Evolutionary conservation across 2,329 filamentous ascomycete genomes (phyloP).

Genomic region (Thielaviopsis punctulata): DNA sequence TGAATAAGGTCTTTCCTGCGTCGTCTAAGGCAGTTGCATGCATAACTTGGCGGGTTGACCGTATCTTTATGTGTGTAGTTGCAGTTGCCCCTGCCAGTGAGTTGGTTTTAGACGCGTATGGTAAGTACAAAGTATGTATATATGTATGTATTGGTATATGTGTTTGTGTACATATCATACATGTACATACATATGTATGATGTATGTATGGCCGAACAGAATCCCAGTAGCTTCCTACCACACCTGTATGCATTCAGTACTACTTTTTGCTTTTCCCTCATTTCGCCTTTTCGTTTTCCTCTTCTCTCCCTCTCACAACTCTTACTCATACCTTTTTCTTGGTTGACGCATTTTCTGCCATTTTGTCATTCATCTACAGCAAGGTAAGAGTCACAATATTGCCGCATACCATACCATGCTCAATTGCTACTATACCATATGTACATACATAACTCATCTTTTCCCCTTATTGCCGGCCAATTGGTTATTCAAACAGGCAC

Average conservation of each 20-base stretch:
- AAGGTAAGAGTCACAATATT: conserved; percentile 1
- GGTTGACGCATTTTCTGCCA: not conserved
- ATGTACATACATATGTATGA: too few relatives aligned
- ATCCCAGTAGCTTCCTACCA: too few relatives aligned
- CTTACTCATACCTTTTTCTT: not conserved
- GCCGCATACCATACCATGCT: too few relatives aligned
- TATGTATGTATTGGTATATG: too few relatives aligned
- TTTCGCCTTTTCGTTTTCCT: not conserved
- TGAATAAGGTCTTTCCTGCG: not conserved
- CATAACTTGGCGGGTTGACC: not conserved
- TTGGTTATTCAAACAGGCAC: not conserved
- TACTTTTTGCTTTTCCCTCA: not conserved
- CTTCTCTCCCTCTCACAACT: not conserved
- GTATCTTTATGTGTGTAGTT: too few relatives aligned
- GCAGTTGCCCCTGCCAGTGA: too few relatives aligned
- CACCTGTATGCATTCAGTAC: too few relatives aligned
- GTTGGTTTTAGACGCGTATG: too few relatives aligned
- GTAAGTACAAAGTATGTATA: too few relatives aligned
- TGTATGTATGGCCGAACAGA: not conserved
- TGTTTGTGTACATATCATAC: too few relatives aligned
- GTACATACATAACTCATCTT: not conserved
- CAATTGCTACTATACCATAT: not conserved
- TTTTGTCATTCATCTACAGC: not conserved
- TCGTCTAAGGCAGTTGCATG: not conserved
- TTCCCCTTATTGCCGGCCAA: not conserved